Conservation (phyloP, 306 rosid genomes). For the Ceratonia siliqua region DNA sequence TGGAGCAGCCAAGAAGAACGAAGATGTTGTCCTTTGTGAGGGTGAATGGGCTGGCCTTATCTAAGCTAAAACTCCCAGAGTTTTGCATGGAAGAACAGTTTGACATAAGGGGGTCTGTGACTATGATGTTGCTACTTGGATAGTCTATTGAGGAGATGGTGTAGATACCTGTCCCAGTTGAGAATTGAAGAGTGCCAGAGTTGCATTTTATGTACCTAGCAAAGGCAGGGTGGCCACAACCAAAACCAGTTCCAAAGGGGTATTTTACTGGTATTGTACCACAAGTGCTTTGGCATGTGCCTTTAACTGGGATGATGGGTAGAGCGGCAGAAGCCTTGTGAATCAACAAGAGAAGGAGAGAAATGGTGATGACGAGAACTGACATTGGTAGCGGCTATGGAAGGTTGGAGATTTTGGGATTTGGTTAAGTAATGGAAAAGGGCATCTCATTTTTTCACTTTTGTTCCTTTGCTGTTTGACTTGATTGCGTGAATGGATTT, state of each 20-base stretch:
- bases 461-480: not conserved
- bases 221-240: slow-evolving; percentile 67
- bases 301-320: slow-evolving; percentile 34
- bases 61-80: slow-evolving; percentile 54
- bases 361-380: slow-evolving; percentile 27
- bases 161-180: slow-evolving; percentile 49
- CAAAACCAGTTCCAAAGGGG: slow-evolving; percentile 58
- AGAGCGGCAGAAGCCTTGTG: slow-evolving; percentile 6
- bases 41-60: slow-evolving; percentile 45
- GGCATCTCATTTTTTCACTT: not conserved
- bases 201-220: slow-evolving; percentile 49
- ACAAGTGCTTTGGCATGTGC: slow-evolving; percentile 40
- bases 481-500: not conserved
- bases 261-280: slow-evolving; percentile 47
- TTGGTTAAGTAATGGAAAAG: not conserved
- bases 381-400: slow-evolving; percentile 24
- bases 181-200: slow-evolving; percentile 42
- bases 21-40: slow-evolving; percentile 47
- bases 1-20: slow-evolving; percentile 57
- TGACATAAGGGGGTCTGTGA: slow-evolving; percentile 56
- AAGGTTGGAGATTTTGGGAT: not conserved
- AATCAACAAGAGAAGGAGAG: slow-evolving; percentile 30
- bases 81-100: slow-evolving; percentile 57
- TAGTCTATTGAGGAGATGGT: slow-evolving; percentile 56
- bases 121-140: slow-evolving; percentile 37